A percentile compares a stretch with the other conserved stretches of the same genome.
These are phyloP conservation scores for Pyrenophora teres DNA, from an alignment of 2,329 filamentous ascomycete genomes.

Conservation along the genomic window DNA sequence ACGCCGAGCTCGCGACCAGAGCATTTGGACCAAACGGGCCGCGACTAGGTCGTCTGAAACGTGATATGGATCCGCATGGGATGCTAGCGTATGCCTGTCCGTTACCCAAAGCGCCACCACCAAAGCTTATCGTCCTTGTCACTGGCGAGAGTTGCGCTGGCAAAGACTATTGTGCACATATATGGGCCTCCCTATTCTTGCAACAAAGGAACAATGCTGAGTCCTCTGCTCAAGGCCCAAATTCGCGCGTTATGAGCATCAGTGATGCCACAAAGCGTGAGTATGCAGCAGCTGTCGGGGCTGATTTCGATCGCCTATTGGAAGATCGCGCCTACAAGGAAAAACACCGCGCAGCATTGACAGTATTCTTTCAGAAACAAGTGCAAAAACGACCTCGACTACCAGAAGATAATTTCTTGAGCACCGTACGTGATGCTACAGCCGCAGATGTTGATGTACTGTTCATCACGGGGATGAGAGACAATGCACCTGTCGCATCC, in stretches of 20 bases:
- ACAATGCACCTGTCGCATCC: slow-evolving; percentile 60
- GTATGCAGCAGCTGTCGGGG: slow-evolving; percentile 58
- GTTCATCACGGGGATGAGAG: slow-evolving; percentile 67
- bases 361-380: slow-evolving; percentile 57
- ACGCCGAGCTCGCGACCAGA: slow-evolving; percentile 54
- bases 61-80: slow-evolving; percentile 53
- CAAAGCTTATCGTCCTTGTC: slow-evolving; percentile 51
- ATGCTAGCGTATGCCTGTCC: slow-evolving; percentile 63
- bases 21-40: slow-evolving; percentile 63
- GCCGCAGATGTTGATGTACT: slow-evolving; percentile 56
- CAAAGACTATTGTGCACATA: slow-evolving; percentile 63
- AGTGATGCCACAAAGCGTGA: slow-evolving; percentile 63
- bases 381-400: slow-evolving; percentile 52
- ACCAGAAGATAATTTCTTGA: slow-evolving; percentile 48
- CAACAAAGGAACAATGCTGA: background rate
- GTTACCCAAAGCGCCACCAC: slow-evolving; percentile 47
- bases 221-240: background rate
- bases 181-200: slow-evolving; percentile 56
- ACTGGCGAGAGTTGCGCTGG: slow-evolving; percentile 61
- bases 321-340: slow-evolving; percentile 65
- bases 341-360: slow-evolving; percentile 59
- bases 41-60: slow-evolving; percentile 60
- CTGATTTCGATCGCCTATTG: slow-evolving; percentile 56
- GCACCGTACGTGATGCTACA: slow-evolving; percentile 49
- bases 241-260: slow-evolving; percentile 9